Base-by-base conservation (phyloP, 164 flowering plant species). In the Aristolochia californica region DNA sequence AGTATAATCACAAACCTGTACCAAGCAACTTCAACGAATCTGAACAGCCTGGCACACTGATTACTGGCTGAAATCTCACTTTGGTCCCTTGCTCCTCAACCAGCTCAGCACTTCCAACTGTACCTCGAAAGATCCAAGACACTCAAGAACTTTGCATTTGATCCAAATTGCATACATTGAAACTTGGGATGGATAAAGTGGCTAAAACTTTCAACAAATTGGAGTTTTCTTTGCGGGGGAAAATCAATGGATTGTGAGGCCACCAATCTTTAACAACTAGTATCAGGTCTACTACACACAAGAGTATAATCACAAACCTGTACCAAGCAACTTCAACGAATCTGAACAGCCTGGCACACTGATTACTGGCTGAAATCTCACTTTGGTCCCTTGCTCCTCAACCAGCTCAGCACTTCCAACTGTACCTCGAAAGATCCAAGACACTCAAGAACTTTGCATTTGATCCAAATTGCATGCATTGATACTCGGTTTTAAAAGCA, bases 21-120 rank as follows among this genome's bases (percentile, higher is more conserved):
- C 96, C 94, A 65, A 87, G 79, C 75, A 91, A 72, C 16, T 77
- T 43, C 63, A 91, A 60, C 51, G 86, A 58, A 57, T 57, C 70
- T 7, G 87, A 81, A 72, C 87, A 85, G 14, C 89, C 91, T 0
- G 87, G 94, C 24, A 88, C 73, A 57, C 55, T 76, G 66, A 84
- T 43, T 38, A 75, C 67, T 25, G 64, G 72, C 64, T 70, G 88
- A 72, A 91, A 91, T 62, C 77, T 85, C 55, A 84, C 90, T 18
- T 71, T 76, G 11, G 98, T 91, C 23, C 71, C 72, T 34, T 91
- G 84, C 70, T 85, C 94, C 63, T 77, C 83, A 0, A 47, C 45
- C 30, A 60, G 78, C 16, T 77, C 79, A 58, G 72, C 67, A 67
- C 69, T 74, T 60, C 72, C 80, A 70, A 72, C 81, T 83, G 73